Conservation (phyloP, 108 stramenopile species). For the Skeletonema grethae region DNA sequence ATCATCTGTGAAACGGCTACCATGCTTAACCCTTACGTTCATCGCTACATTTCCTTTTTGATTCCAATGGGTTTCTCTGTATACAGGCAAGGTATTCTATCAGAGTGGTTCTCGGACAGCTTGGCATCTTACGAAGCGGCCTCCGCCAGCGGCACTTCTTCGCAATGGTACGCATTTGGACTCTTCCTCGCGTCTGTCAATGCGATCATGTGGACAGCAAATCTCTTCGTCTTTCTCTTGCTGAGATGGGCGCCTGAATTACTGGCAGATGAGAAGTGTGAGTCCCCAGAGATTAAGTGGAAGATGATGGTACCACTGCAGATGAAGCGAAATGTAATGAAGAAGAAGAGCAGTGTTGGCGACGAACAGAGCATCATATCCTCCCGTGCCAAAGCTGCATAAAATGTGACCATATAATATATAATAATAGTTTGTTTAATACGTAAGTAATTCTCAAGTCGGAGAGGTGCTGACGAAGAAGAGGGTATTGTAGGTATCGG, state of each 20-base stretch:
- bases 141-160: neutral
- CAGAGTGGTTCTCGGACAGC: constrained; percentile 11
- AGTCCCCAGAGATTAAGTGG: constrained; percentile 7
- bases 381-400: neutral
- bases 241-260: neutral
- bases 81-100: constrained; percentile 5
- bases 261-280: neutral
- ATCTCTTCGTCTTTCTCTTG: neutral
- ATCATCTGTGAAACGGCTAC: constrained; percentile 12
- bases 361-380: neutral
- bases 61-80: constrained; percentile 15
- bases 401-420: neutral
- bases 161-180: neutral
- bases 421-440: too few relatives aligned
- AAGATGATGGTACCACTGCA: neutral
- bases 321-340: neutral
- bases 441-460: too few relatives aligned
- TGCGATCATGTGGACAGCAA: neutral
- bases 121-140: neutral
- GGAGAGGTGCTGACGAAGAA: too few relatives aligned
- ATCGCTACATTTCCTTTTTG: constrained; percentile 17
- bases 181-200: neutral
- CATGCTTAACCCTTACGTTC: constrained; percentile 11
- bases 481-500: too few relatives aligned
- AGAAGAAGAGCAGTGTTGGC: neutral